Conservation (phyloP, 352 stramenopile genomes). For the Pythium phragmitis region DNA sequence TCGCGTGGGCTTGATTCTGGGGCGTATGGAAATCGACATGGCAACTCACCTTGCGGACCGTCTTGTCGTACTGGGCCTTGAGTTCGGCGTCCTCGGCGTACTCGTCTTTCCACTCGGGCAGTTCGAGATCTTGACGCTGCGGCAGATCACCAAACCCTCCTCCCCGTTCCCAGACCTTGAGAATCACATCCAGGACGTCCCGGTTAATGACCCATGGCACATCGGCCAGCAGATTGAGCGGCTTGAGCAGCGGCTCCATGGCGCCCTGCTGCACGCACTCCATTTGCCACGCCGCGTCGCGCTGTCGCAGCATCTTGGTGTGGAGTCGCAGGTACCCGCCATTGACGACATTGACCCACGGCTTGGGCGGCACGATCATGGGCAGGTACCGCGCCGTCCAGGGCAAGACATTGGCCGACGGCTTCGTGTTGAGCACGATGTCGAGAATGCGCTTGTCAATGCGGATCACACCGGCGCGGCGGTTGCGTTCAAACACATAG, state of each 20-base stretch:
- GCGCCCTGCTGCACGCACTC: constrained; percentile 88
- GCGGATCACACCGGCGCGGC: constrained; percentile 74
- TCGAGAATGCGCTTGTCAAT: constrained; percentile 63
- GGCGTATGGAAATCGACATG: constrained; percentile 30
- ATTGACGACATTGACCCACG: constrained; percentile 88
- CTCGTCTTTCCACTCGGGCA: constrained; percentile 64
- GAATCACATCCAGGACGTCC: constrained; percentile 89
- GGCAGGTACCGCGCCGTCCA: constrained; percentile 90
- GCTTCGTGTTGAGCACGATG: constrained; percentile 49
- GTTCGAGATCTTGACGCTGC: constrained; percentile 54
- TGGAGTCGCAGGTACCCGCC: constrained; percentile 94
- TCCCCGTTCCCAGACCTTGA: constrained; percentile 90
- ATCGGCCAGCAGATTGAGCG: constrained; percentile 91
- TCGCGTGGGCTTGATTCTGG: constrained; percentile 84
- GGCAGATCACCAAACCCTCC: constrained; percentile 94
- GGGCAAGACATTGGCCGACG: constrained; percentile 59
- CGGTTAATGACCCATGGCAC: constrained; percentile 96
- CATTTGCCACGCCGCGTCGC: constrained; percentile 80
- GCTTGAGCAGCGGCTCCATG: constrained; percentile 83
- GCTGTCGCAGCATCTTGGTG: constrained; percentile 92
- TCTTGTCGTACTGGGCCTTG: constrained; percentile 60
- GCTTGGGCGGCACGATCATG: constrained; percentile 95
- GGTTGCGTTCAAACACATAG: constrained; percentile 81
- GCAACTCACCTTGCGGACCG: constrained; percentile 65
- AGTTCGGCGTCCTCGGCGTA: constrained; percentile 66